phyloP scores from a whole-genome alignment of 2,329 filamentous ascomycete genomes.

The Davidsoniella eucalypti region DNA sequence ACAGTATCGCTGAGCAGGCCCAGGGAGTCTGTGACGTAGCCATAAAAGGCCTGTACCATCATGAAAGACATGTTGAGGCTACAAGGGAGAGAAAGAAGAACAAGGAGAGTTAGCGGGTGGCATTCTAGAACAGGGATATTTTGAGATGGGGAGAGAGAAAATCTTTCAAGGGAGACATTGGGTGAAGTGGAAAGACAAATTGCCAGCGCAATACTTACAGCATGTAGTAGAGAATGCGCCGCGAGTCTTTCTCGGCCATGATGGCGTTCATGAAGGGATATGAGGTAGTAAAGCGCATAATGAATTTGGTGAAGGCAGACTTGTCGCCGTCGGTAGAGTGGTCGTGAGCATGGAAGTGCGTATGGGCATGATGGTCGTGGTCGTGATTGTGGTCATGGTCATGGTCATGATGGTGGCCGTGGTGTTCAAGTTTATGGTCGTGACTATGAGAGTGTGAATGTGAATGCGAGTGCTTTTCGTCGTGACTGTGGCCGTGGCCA shows the following conservation, averaged over 20 bases:
- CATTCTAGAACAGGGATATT: not conserved
- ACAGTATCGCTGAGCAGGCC: slow-evolving; percentile 95
- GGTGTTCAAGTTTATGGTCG: slow-evolving; percentile 17
- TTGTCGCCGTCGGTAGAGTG: slow-evolving; percentile 13
- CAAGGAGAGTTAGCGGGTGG: not conserved
- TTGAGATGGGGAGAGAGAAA: not conserved
- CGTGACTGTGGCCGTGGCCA: not conserved
- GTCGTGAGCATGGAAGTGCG: slow-evolving; percentile 18
- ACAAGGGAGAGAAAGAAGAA: slow-evolving; percentile 3
- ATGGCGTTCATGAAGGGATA: slow-evolving; percentile 76
- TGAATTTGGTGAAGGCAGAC: slow-evolving; percentile 53
- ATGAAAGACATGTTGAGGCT: slow-evolving; percentile 93
- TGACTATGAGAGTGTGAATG: slow-evolving; percentile 19
- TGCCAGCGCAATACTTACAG: slow-evolving; percentile 35
- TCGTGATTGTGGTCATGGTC: slow-evolving; percentile 17
- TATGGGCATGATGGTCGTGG: slow-evolving; percentile 16
- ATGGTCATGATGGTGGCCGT: slow-evolving; percentile 19
- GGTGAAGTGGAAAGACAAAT: not conserved
- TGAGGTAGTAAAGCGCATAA: slow-evolving; percentile 52
- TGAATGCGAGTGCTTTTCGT: not conserved
- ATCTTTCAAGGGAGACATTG: not conserved
- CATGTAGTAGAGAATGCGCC: slow-evolving; percentile 96
- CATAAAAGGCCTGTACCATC: slow-evolving; percentile 86
- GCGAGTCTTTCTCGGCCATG: slow-evolving; percentile 76
- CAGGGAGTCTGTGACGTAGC: slow-evolving; percentile 80